These are phyloP conservation scores for Stellera chamaejasme DNA, from an alignment of 345 rosid genomes.

Conservation along the genomic window DNA sequence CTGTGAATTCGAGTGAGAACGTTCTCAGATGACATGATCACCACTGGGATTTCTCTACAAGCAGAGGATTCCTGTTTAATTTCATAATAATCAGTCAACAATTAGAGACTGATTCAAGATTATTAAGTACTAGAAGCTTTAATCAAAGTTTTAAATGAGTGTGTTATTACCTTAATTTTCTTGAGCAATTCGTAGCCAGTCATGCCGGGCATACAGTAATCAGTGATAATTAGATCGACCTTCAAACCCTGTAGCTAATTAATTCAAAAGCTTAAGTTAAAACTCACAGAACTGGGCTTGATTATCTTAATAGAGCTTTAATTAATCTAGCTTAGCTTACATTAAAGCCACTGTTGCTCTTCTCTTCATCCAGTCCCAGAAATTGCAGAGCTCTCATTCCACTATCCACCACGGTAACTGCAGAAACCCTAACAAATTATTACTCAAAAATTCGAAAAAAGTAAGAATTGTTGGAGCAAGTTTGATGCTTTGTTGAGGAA, in stretches of 20 bases:
- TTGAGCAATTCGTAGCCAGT: constrained; percentile 94
- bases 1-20: constrained; percentile 70
- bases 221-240: constrained; percentile 90
- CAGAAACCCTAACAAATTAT: not conserved
- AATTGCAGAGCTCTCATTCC: constrained; percentile 77
- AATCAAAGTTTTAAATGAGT: not conserved
- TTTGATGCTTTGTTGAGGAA: not conserved
- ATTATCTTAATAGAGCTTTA: not conserved
- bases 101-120: not conserved
- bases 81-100: not conserved
- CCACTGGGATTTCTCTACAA: constrained; percentile 74
- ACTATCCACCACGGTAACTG: constrained; percentile 94
- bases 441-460: constrained; percentile 8
- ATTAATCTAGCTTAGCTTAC: constrained; percentile 24
- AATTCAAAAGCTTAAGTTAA: not conserved
- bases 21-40: constrained; percentile 95
- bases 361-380: constrained; percentile 70
- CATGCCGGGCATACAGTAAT: constrained; percentile 99
- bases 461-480: not conserved
- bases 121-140: not conserved
- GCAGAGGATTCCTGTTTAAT: constrained; percentile 62
- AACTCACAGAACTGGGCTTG: not conserved
- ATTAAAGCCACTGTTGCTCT: constrained; percentile 27
- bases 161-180: constrained; percentile 61
- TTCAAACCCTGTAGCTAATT: constrained; percentile 46